Base-by-base conservation (phyloP, 306 rosid species). In the Cucumis cinereus region DNA sequence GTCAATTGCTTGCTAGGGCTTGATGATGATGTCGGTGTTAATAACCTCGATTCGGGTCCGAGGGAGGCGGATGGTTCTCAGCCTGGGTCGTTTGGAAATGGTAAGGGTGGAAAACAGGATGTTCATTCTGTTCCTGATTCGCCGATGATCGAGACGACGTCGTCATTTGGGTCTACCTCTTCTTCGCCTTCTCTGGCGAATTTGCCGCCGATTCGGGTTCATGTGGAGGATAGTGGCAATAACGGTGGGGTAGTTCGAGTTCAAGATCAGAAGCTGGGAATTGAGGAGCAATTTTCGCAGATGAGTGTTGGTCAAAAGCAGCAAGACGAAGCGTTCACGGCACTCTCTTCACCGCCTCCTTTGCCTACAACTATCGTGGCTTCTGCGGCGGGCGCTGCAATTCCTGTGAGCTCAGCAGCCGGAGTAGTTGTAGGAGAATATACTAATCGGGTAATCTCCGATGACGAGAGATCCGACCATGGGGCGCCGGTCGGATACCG, bases 51-150 rank as follows among this genome's bases (percentile, higher is more conserved):
- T 22, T 77, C 85, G 5, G 88, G 68, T 28, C 30, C 87, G 0
- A 81, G 89, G 24, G 96, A 88, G 10, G 77, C 47, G 10, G 95
- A 85, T 23, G 83, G 78, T 45, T 76, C 87, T 4, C 84, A 80
- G 43, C 74, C 86, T 74, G 93, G 91, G 71, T 90, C 92, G 74
- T 86, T 88, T 69, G 89, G 80, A 35, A 88, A 88, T 78, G 72
- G 82, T 3, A 91, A 90, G 81, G 86, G 80, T 83, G 83, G 43
- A 76, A 90, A 89, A 81, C 93, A 87, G 76, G 99, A 94, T 79
- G 87, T 92, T 78, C 98, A 92, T n/a, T 94, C 99, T 12, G 93
- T 94, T 4, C 96, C 97, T 14, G 99, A 94, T 83, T 92, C 99
- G 19, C 97, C 96, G 67, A 92, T 94, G 99, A 76, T 94, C 8